Evolutionary conservation across 2,329 filamentous ascomycete species (phyloP), one percentile per base, ranked within the genome.

Genomic region (Remersonia thermophila): DNA sequence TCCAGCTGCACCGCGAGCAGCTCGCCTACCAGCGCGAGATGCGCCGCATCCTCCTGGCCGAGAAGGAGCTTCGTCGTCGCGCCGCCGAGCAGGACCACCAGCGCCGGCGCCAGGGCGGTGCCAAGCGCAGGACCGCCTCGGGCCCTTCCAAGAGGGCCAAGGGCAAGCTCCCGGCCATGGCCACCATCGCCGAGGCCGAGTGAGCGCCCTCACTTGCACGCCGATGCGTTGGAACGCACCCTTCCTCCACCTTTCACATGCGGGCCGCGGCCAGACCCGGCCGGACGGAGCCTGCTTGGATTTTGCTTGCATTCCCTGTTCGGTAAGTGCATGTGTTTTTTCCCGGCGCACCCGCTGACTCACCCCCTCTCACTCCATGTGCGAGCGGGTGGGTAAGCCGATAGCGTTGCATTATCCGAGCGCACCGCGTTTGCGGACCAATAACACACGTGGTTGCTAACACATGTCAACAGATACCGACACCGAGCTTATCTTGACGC

Each of bases 41-140:
- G 32, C 52, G 72, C 44, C 61, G 65, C 45, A 60, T 66, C 46
- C 50, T 72, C 33, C 53, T 67, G 44, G 53, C 50, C 46, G 71
- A 74, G 60, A 72, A 72, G 66, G 70, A 74, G 58, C 59, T 62
- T 36, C 61, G 69, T 27, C 61, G 63, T 42, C 59, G 62, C 44
- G 50, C 51, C 13, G 56, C 60, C 25, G 27, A 28, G 13, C 7
- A 28, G 27, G 7, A 12, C 12, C 7, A 27, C 7, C 25, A 27
- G 25, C 25, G 27, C 7, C 5, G 27, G 27, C 4, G 7, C 12
- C 4, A 12, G 27, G 27, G 12, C 12, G 27, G 7, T 14, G 5
- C 11, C 14, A 36, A 36, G 35, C 35, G 35, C 14, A 33, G 39
- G 11, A 8, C 32, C 4, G 49, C 34, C 20, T 38, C 42, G 27